These are phyloP conservation scores for Hippophae tibetana DNA, from an alignment of 306 rosid genomes.

Conservation along the genomic window DNA sequence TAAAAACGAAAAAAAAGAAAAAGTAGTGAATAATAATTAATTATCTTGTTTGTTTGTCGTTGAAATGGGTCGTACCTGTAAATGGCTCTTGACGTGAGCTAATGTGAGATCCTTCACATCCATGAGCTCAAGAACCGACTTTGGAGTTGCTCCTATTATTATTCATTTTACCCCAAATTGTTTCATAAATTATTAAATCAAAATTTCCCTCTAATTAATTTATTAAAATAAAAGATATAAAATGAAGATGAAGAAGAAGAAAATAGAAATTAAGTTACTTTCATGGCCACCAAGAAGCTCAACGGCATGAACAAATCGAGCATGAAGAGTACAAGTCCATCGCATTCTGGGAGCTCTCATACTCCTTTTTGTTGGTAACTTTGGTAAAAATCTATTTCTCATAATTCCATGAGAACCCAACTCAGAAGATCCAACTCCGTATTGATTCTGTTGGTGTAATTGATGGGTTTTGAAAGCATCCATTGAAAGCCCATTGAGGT, in stretches of 20 bases:
- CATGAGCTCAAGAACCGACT: constrained; percentile 94
- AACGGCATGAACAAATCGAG: constrained; percentile 86
- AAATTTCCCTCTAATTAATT: not conserved
- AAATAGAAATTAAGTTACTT: constrained; percentile 27
- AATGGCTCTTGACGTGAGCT: constrained; percentile 97
- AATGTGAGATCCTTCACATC: constrained; percentile 94
- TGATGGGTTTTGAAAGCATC: constrained; percentile 40
- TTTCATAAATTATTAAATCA: not conserved
- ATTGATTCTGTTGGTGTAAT: constrained; percentile 15
- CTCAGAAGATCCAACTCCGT: constrained; percentile 28
- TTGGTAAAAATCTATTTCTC: constrained; percentile 74
- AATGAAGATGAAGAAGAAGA: not conserved
- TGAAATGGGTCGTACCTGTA: constrained; percentile 44
- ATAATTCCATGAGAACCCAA: constrained; percentile 38
- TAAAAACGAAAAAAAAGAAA: not conserved
- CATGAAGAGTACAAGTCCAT: constrained; percentile 86
- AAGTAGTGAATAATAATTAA: not conserved
- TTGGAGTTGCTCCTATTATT: constrained; percentile 76
- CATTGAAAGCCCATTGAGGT: constrained; percentile 37
- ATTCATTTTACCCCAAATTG: constrained; percentile 17
- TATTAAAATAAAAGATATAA: not conserved
- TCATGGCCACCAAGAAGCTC: constrained; percentile 97
- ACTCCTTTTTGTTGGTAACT: constrained; percentile 65
- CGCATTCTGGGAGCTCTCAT: constrained; percentile 96
- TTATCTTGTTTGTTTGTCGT: not conserved